These are phyloP conservation scores for Microascus cirrosus DNA, from an alignment of 2,329 filamentous ascomycete genomes.

Conservation along the genomic window DNA sequence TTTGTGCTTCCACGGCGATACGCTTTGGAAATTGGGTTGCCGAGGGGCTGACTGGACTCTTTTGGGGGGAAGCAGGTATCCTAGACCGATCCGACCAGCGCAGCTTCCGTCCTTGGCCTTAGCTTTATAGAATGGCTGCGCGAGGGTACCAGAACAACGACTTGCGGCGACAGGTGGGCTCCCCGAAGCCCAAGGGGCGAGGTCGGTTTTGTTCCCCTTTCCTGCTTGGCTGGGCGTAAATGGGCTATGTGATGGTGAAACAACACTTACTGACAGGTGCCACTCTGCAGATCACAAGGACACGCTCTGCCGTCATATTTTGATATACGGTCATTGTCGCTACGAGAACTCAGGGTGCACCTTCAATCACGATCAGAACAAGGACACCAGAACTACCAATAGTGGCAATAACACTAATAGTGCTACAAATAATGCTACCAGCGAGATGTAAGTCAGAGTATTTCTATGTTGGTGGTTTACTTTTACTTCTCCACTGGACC, in stretches of 20 bases:
- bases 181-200: constrained; percentile 44
- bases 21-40: neutral
- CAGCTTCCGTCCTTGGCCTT: neutral
- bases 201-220: constrained; percentile 26
- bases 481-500: neutral
- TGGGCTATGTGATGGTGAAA: neutral
- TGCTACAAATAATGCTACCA: constrained; percentile 4
- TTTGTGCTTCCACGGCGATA: neutral
- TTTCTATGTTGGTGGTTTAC: neutral
- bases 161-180: constrained; percentile 40
- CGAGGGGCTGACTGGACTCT: neutral
- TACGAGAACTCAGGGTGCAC: constrained; percentile 86
- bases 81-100: constrained; percentile 4
- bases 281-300: constrained; percentile 47
- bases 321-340: constrained; percentile 87
- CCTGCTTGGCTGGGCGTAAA: neutral
- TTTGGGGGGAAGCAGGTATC: neutral
- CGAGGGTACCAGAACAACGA: constrained; percentile 15
- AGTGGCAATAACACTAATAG: constrained; percentile 4
- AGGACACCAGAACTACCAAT: constrained; percentile 22
- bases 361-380: constrained; percentile 76
- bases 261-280: neutral
- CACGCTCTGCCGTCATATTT: constrained; percentile 82
- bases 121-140: constrained; percentile 4
- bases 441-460: neutral